A percentile compares a stretch with the other conserved stretches of the same genome.
Evolutionary conservation across 2,329 filamentous ascomycete genomes (phyloP).

Genomic region (Sporothrix schenckii): DNA sequence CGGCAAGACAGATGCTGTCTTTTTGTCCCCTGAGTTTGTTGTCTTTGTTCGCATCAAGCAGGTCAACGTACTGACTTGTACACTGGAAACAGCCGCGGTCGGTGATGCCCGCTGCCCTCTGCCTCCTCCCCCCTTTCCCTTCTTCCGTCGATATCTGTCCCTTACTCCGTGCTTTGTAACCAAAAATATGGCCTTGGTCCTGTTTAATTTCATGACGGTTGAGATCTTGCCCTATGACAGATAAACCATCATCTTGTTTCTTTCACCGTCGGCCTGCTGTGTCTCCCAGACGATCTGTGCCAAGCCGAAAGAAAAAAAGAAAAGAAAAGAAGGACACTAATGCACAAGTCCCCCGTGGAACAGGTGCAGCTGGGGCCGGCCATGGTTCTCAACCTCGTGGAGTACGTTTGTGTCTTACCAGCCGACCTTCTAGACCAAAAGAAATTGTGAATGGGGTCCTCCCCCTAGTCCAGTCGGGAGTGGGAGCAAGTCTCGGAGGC

Average conservation of each 20-base stretch:
- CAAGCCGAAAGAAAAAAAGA: neutral
- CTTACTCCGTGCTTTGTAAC: neutral
- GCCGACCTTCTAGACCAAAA: conserved; percentile 1
- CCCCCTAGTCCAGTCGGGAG: neutral
- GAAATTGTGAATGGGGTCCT: neutral
- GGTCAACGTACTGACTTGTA: no score
- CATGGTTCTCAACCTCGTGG: neutral
- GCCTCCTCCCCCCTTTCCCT: neutral
- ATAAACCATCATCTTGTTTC: neutral
- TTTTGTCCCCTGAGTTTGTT: neutral
- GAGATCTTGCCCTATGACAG: conserved; percentile 5
- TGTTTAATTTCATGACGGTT: neutral
- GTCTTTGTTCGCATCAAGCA: neutral
- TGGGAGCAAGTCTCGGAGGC: neutral
- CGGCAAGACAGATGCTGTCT: neutral
- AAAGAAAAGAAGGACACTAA: neutral
- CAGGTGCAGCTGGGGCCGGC: conserved; percentile 14
- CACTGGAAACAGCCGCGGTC: neutral
- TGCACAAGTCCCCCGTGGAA: neutral
- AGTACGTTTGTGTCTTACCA: neutral
- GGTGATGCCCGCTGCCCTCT: neutral
- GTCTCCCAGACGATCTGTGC: conserved; percentile 6
- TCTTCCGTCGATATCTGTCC: neutral
- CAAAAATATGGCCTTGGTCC: neutral
- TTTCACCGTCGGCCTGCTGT: neutral